phyloP scores from a whole-genome alignment of 2,329 filamentous ascomycete genomes.

The Talaromyces sp. region DNA sequence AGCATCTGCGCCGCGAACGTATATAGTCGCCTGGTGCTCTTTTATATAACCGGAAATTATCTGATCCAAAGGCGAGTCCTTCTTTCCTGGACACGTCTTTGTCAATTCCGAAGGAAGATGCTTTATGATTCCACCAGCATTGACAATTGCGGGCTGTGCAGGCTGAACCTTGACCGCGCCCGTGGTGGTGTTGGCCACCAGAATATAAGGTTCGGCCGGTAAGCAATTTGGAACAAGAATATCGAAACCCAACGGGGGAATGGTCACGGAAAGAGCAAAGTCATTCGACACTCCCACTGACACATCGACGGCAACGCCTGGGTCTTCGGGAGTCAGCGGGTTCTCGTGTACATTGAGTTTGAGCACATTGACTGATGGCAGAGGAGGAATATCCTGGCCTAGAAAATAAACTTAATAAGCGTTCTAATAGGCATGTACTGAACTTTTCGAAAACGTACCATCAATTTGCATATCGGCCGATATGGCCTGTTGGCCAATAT shows the following conservation, averaged over 20 bases:
- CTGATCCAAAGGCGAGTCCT: slow-evolving; percentile 76
- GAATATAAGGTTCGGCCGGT: slow-evolving; percentile 65
- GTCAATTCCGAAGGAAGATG: slow-evolving; percentile 70
- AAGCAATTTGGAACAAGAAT: slow-evolving; percentile 80
- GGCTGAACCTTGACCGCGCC: slow-evolving; percentile 63
- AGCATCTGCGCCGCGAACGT: slow-evolving; percentile 71
- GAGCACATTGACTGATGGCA: slow-evolving; percentile 79
- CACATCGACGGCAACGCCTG: slow-evolving; percentile 75
- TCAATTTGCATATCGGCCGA: slow-evolving; percentile 72
- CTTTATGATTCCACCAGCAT: slow-evolving; percentile 66
- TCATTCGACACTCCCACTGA: slow-evolving; percentile 67
- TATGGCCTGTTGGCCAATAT: slow-evolving; percentile 70
- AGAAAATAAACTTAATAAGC: neutral
- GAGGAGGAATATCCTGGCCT: slow-evolving; percentile 62
- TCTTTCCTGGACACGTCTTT: slow-evolving; percentile 66
- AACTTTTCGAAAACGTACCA: slow-evolving; percentile 62
- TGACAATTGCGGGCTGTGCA: slow-evolving; percentile 60
- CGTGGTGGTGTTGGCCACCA: slow-evolving; percentile 71
- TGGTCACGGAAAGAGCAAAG: slow-evolving; percentile 69
- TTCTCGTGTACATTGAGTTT: slow-evolving; percentile 75
- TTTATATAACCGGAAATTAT: slow-evolving; percentile 77
- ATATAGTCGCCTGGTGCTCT: slow-evolving; percentile 72
- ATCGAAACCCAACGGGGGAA: slow-evolving; percentile 78
- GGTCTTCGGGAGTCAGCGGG: slow-evolving; percentile 42
- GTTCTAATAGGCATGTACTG: slow-evolving; percentile 18